Conservation (phyloP, 2,329 filamentous ascomycete species). For the Aureobasidium pullulans region DNA sequence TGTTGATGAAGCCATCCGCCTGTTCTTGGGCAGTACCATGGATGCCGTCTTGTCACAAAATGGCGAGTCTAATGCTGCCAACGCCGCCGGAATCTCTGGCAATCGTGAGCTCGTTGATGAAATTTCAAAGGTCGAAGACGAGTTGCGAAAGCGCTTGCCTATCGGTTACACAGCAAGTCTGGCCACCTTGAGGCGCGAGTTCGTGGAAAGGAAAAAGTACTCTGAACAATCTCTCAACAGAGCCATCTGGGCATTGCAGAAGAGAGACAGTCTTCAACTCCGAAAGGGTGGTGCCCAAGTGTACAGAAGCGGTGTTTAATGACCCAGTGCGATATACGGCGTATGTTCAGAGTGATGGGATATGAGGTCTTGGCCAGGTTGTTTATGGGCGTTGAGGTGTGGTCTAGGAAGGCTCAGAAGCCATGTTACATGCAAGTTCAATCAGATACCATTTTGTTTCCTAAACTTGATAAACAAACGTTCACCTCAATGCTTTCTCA, state of each 20-base stretch:
- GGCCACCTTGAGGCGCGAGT: slow-evolving; percentile 76
- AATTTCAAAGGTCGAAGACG: slow-evolving; percentile 76
- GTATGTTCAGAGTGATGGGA: not conserved
- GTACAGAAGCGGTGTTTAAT: slow-evolving; percentile 41
- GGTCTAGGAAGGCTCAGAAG: too few relatives aligned
- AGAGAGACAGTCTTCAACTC: slow-evolving; percentile 79
- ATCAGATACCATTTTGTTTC: slow-evolving; percentile 1
- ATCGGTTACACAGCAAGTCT: slow-evolving; percentile 94
- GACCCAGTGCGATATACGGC: not conserved
- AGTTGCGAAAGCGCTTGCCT: slow-evolving; percentile 73
- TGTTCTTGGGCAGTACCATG: slow-evolving; percentile 97
- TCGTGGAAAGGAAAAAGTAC: slow-evolving; percentile 87
- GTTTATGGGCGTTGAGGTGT: not conserved
- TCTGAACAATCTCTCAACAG: slow-evolving; percentile 79
- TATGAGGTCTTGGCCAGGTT: not conserved
- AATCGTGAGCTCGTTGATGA: slow-evolving; percentile 89
- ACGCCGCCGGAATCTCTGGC: slow-evolving; percentile 68
- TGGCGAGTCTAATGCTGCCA: slow-evolving; percentile 43
- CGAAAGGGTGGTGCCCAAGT: slow-evolving; percentile 69
- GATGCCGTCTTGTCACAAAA: slow-evolving; percentile 61
- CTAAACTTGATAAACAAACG: too few relatives aligned
- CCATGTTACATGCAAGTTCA: not conserved
- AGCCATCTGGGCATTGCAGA: slow-evolving; percentile 76
- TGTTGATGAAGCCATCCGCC: slow-evolving; percentile 92
- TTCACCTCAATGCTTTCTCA: not conserved